Evolutionary conservation across 83 land plant species (phyloP).

Genomic region (Picea abies): DNA sequence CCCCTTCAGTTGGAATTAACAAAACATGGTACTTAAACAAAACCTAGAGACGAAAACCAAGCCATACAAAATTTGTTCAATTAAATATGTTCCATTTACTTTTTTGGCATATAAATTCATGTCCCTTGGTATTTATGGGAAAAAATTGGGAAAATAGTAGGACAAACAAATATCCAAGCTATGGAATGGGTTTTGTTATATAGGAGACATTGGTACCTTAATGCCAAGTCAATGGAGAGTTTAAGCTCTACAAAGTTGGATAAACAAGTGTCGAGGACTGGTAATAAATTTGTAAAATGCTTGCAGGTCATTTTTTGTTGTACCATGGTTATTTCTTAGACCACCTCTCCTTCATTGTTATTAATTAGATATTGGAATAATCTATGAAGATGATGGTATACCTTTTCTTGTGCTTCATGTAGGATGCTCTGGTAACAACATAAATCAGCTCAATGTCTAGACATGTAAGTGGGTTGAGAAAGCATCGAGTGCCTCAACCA

Average conservation of each 20-base stretch:
- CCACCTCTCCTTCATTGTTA: not conserved
- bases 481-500: no score
- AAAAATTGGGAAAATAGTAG: not conserved
- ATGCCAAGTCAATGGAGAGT: not conserved
- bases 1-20: no score
- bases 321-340: not conserved
- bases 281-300: not conserved
- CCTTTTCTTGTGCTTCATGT: not conserved
- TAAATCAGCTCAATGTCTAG: no score
- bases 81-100: not conserved
- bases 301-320: not conserved
- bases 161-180: not conserved
- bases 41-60: not conserved
- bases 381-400: slow-evolving; percentile 10
- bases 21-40: no score
- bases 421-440: no score
- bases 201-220: not conserved
- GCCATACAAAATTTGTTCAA: not conserved
- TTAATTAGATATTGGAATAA: not conserved
- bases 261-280: not conserved
- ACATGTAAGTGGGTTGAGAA: no score
- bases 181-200: not conserved
- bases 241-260: not conserved
- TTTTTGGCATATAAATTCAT: not conserved
- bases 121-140: not conserved